Evolutionary conservation across 371 early-diverging fungal species (phyloP), one percentile per base, ranked within the genome.

Genomic region (Apophysomyces ossiformis): DNA sequence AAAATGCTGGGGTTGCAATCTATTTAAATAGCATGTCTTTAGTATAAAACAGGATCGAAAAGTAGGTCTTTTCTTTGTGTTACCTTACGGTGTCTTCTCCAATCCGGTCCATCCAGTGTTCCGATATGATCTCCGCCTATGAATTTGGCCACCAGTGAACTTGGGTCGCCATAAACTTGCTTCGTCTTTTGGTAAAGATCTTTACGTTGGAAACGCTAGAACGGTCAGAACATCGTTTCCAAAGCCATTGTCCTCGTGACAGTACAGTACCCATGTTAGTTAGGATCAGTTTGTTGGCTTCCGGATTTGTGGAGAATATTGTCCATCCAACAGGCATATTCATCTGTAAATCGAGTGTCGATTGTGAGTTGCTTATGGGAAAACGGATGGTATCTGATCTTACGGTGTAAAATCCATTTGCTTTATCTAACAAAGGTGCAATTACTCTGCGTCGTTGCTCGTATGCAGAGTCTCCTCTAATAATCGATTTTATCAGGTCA

Each of bases 1-100:
- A 69, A 58, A 75, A 75, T 1, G 69, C 69, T 13, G 75, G 75
- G 16, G 71, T 71, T 12, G 65, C 64, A 61, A 71, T 46, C 71
- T 69, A 37, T 39, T 44, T n/a, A 32, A 13, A 16, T 45, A 35
- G 37, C 35, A 61, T 13, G 39, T 26, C 0, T 44, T 35, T 8
- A 9, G 35, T 38, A 26, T 26, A 26, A 26, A 26, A 3, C 32
- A 26, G 32, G 2, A 26, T 26, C 32, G 32, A 3, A 26, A 26
- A 2, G 32, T 26, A 26, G 32, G 7, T 15, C 26, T 36, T 57
- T n/a, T 21, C 9, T 12, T 8, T 4, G 37, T 15, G 32, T 44
- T 54, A 68, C 63, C 26, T 61, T 58, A 45, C 76, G 65, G 26
- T 76, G 73, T 9, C 64, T 44, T 57, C 64, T 72, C 76, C 76